These are phyloP conservation scores for Penicillium sp. DNA, from an alignment of 2,329 filamentous ascomycete genomes.

Conservation along the genomic window DNA sequence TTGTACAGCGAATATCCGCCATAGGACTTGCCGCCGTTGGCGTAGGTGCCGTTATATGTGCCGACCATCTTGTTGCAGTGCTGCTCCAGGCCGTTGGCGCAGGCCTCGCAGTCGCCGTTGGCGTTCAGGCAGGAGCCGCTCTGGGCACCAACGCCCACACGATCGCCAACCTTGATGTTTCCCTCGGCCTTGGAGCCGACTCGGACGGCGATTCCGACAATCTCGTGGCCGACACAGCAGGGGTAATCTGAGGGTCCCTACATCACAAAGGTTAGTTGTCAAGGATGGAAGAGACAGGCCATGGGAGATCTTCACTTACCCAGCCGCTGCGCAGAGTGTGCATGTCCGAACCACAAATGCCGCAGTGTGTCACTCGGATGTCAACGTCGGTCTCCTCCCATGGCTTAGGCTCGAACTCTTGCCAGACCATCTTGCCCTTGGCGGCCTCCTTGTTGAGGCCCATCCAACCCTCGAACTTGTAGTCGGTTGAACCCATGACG, in stretches of 20 bases:
- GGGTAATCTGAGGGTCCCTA: conserved; percentile 40
- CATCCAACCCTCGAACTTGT: conserved; percentile 60
- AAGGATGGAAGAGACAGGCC: not conserved
- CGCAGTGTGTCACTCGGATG: conserved; percentile 64
- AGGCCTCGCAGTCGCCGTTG: conserved; percentile 55
- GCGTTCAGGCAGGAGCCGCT: conserved; percentile 52
- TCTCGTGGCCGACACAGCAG: conserved; percentile 64
- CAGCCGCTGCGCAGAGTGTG: conserved; percentile 57
- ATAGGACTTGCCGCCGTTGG: conserved; percentile 62
- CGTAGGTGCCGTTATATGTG: conserved; percentile 32
- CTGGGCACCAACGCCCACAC: conserved; percentile 61
- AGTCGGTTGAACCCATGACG: conserved; percentile 38
- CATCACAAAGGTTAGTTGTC: not conserved
- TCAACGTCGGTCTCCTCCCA: conserved; percentile 67
- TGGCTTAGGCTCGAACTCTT: conserved; percentile 61
- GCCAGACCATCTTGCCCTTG: conserved; percentile 57
- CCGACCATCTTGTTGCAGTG: conserved; percentile 31
- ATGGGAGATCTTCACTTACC: conserved; percentile 23
- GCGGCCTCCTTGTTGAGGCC: conserved; percentile 51
- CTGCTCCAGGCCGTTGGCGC: conserved; percentile 43
- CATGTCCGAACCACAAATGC: conserved; percentile 64
- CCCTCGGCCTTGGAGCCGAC: conserved; percentile 52
- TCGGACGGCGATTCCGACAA: conserved; percentile 60
- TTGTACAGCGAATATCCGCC: conserved; percentile 65
- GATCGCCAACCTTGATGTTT: conserved; percentile 37